These are phyloP conservation scores for Scheffersomyces segobiensis DNA, from an alignment of 1,139 yeast genomes.

Conservation along the genomic window DNA sequence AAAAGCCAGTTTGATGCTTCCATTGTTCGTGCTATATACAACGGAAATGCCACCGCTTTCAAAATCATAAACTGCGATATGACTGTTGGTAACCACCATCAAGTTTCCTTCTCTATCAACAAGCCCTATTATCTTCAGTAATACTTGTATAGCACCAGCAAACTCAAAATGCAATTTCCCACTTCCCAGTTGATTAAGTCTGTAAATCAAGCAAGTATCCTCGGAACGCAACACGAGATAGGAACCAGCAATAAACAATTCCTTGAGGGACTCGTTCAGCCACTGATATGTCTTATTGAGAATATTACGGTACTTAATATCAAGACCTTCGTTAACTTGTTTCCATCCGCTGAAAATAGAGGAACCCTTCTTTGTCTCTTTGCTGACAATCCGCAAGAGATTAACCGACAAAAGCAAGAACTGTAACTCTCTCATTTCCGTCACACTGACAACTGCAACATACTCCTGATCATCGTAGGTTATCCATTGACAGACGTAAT, in stretches of 20 bases:
- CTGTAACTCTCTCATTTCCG: conserved; percentile 11
- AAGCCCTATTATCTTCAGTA: not conserved
- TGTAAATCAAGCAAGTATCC: conserved; percentile 9
- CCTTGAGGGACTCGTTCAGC: not conserved
- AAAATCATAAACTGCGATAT: conserved; percentile 12
- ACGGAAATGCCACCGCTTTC: conserved; percentile 7
- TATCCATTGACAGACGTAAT: conserved; percentile 6
- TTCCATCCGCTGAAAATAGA: conserved; percentile 1
- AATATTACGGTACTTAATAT: not conserved
- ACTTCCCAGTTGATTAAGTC: conserved; percentile 4
- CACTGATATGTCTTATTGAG: conserved; percentile 1
- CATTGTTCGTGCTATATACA: conserved; percentile 4
- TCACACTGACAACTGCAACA: conserved; percentile 13
- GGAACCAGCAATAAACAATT: not conserved
- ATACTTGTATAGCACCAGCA: not conserved
- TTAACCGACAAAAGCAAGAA: conserved; percentile 18
- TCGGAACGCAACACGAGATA: conserved; percentile 10
- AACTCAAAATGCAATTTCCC: conserved; percentile 1
- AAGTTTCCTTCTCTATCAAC: not conserved
- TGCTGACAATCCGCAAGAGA: conserved; percentile 17
- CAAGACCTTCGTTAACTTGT: not conserved
- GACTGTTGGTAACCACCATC: conserved; percentile 8
- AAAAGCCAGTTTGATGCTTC: conserved; percentile 7
- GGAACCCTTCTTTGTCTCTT: not conserved
- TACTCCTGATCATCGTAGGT: conserved; percentile 11